A percentile compares a stretch with the other conserved stretches of the same genome.
Conservation (phyloP, 1,139 yeast species). For the Taiozyma onychis region DNA sequence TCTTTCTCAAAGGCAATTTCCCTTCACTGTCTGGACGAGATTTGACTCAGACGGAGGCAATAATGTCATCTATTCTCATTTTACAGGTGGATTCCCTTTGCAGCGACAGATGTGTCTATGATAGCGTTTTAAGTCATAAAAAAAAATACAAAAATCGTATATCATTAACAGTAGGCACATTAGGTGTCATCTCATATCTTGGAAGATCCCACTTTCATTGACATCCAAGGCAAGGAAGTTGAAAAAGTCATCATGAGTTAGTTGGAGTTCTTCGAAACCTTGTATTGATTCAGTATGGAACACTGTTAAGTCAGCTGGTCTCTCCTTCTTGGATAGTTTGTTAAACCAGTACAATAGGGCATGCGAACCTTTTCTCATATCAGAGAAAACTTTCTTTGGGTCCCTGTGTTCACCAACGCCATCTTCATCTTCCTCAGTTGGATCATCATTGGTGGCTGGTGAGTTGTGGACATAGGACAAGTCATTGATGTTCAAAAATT, state of each 20-base stretch:
- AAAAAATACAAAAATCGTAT: not conserved
- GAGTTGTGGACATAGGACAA: slow-evolving; percentile 20
- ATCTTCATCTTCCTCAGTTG: slow-evolving; percentile 14
- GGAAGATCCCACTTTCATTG: slow-evolving; percentile 17
- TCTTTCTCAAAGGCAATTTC: not conserved
- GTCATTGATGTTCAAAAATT: slow-evolving; percentile 26
- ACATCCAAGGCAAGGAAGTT: slow-evolving; percentile 22
- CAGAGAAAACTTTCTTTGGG: slow-evolving; percentile 24
- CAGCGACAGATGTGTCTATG: too few relatives aligned
- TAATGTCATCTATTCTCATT: not conserved
- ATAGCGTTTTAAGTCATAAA: too few relatives aligned
- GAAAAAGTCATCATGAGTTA: slow-evolving; percentile 27
- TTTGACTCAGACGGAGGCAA: not conserved
- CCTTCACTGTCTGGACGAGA: not conserved
- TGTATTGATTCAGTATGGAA: slow-evolving; percentile 15
- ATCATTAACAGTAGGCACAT: too few relatives aligned
- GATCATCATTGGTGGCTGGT: slow-evolving; percentile 4
- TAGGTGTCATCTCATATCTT: slow-evolving; percentile 6
- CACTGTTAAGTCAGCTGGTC: slow-evolving; percentile 3
- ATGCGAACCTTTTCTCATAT: slow-evolving; percentile 26
- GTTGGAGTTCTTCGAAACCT: slow-evolving; percentile 22
- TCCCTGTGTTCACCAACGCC: slow-evolving; percentile 18
- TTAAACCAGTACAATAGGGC: slow-evolving; percentile 23
- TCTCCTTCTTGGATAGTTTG: slow-evolving; percentile 14
- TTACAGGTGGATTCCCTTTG: not conserved